phyloP scores from a whole-genome alignment of 192 early-diverging fungal species.

The Spinellus fusiger region DNA sequence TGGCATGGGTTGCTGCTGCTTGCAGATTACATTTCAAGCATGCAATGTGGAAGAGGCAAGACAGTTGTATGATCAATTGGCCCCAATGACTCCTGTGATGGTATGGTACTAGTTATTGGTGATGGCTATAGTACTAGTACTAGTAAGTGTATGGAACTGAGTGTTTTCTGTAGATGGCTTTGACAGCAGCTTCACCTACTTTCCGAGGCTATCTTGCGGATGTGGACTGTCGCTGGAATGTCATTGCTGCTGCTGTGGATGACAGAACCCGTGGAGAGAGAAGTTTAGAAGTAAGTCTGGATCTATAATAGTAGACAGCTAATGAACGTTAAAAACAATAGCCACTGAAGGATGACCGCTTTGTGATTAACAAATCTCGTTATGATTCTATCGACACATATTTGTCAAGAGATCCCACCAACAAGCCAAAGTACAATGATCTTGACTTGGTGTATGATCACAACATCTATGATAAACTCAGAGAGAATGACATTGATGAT shows the following conservation, averaged over 20 bases:
- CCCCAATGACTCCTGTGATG: conserved; percentile 88
- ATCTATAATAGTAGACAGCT: background rate
- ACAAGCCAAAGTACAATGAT: conserved; percentile 91
- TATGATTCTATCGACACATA: conserved; percentile 94
- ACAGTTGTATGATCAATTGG: conserved; percentile 91
- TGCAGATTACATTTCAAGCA: conserved; percentile 98
- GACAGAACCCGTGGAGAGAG: conserved; percentile 91
- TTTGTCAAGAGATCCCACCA: conserved; percentile 63
- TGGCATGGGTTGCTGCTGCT: conserved; percentile 97
- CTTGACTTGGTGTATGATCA: conserved; percentile 74
- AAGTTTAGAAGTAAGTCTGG: conserved; percentile 52
- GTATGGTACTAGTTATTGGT: too few species aligned
- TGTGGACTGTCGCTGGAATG: conserved; percentile 97
- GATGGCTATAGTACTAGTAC: too few species aligned
- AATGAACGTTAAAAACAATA: conserved; percentile 18
- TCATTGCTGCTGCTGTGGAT: conserved; percentile 89
- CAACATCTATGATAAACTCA: conserved; percentile 68
- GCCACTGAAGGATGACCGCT: conserved; percentile 66
- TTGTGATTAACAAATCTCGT: conserved; percentile 90
- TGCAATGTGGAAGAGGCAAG: conserved; percentile 89
- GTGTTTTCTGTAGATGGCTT: conserved; percentile 53
- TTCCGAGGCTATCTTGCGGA: conserved; percentile 93
- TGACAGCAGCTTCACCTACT: conserved; percentile 88
- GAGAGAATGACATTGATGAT: conserved; percentile 78
- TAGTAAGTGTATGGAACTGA: too few species aligned